Evolutionary conservation across 805 yeast species (phyloP), one percentile per base, ranked within the genome.

Genomic region (Kluyveromyces starmeri): DNA sequence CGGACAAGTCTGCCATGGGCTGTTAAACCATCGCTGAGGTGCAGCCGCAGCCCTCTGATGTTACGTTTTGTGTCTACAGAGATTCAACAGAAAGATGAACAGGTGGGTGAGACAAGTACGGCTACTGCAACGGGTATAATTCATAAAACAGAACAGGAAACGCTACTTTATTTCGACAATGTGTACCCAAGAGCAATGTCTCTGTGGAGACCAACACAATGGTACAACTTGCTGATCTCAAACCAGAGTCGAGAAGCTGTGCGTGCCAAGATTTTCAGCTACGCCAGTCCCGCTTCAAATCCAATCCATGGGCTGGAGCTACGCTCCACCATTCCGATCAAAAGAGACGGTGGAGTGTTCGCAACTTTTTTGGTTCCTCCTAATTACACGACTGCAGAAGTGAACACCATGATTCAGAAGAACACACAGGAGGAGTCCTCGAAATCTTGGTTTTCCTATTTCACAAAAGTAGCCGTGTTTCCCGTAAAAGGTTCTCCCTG

Each of bases 261-360:
- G 13, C 58, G 67, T 16, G 62, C 58, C 1, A 61, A 59, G 21
- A 61, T 72, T 7, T 34, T 54, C 34, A 43, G 48, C 2, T 50
- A 68, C 9, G 68, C 74, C 0, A 58, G 63, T 22, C 65, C 70
- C 5, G 43, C 44, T 4, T 42, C 42, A 1, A 51, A 49, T 14
- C 62, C 67, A 2, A 57, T 65, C n/a, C 55, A 56, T 27, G 65
- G 62, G 2, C 38, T 77, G 16, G 58, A 67, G 19, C 62, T 84
- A 32, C 65, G 71, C 5, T 75, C 77, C 2, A 67, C 84, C 20
- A 72, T 78, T 20, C 81, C 92, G 0, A 70, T 88, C 36, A 67
- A 65, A 37, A 67, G 94, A 40, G 98, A 92, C 51, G 95, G 96
- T 34, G 97, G 97, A 28, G 96, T 85, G 2, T 88, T 89, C 67